These are phyloP conservation scores for Caloboletus inedulis DNA, from an alignment of 1,284 basidiomycete genomes.

Conservation along the genomic window DNA sequence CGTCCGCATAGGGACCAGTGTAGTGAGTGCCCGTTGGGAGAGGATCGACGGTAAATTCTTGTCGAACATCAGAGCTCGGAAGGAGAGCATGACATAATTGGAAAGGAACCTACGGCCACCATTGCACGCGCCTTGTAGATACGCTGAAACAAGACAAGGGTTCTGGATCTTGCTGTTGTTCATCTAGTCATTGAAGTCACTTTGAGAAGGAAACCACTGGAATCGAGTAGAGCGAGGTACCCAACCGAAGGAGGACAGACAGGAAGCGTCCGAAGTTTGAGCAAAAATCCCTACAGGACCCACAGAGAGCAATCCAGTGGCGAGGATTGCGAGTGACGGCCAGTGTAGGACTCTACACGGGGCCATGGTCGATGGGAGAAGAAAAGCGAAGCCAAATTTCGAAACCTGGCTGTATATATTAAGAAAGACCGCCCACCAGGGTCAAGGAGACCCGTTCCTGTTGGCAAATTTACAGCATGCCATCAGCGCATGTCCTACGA, in stretches of 20 bases:
- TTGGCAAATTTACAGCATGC: conserved; percentile 8
- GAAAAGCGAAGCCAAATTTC: background rate
- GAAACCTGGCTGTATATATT: background rate
- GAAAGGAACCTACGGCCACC: conserved; percentile 27
- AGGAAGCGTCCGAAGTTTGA: conserved; percentile 19
- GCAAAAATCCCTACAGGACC: conserved; percentile 18
- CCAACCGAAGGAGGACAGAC: conserved; percentile 25
- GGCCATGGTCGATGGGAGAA: conserved; percentile 11
- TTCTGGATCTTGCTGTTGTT: conserved; percentile 31
- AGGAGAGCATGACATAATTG: background rate
- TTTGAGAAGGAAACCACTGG: background rate
- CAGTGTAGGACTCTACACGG: background rate
- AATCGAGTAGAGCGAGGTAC: conserved; percentile 10
- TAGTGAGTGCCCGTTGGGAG: conserved; percentile 21
- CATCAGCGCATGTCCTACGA: conserved; percentile 1
- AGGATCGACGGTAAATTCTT: conserved; percentile 9
- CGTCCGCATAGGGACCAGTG: conserved; percentile 18
- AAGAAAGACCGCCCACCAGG: background rate
- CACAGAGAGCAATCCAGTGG: conserved; percentile 12
- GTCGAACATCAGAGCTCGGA: conserved; percentile 2
- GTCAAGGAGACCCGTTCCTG: conserved; percentile 6
- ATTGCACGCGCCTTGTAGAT: conserved; percentile 31
- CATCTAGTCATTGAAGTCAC: conserved; percentile 24
- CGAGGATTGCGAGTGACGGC: conserved; percentile 19
- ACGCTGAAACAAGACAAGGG: conserved; percentile 37